These are phyloP conservation scores for Dryas octopetala DNA, from an alignment of 306 rosid species.

Conservation along the genomic window DNA sequence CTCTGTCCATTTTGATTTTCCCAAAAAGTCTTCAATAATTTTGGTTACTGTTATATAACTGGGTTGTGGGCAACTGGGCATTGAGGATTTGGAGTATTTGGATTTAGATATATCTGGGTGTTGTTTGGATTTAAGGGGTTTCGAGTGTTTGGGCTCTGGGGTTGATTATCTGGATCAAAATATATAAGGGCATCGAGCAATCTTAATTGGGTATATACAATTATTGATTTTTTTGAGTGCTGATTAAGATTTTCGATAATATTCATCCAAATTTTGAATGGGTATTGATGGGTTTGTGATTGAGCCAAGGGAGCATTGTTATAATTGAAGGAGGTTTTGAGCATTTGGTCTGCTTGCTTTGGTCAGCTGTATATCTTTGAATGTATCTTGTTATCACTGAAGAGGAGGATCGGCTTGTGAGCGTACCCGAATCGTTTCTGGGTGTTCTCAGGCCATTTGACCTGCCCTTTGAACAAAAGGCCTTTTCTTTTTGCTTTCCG, in stretches of 20 bases:
- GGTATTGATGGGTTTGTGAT: constrained; percentile 18
- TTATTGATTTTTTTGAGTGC: neutral
- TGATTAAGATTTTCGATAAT: neutral
- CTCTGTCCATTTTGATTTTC: neutral
- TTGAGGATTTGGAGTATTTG: neutral
- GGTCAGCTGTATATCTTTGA: constrained; percentile 42
- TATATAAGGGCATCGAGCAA: neutral
- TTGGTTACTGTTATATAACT: neutral
- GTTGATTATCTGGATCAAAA: neutral
- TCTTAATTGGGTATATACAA: constrained; percentile 8
- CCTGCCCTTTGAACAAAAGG: constrained; percentile 25
- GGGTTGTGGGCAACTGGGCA: neutral
- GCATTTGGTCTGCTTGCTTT: constrained; percentile 11
- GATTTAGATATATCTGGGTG: neutral
- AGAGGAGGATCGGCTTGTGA: constrained; percentile 55
- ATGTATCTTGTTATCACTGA: constrained; percentile 54
- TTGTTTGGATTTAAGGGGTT: constrained; percentile 6
- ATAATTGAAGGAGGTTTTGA: constrained; percentile 20
- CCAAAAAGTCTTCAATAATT: neutral
- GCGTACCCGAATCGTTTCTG: constrained; percentile 55
- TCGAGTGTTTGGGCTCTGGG: neutral
- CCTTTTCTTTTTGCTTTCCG: constrained; percentile 33
- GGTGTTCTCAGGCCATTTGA: constrained; percentile 56
- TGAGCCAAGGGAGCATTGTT: constrained; percentile 24
- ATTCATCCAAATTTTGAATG: neutral